Evolutionary conservation across 352 stramenopile species (phyloP), one percentile per base, ranked within the genome.

Genomic region (Phytophthora nicotianae): DNA sequence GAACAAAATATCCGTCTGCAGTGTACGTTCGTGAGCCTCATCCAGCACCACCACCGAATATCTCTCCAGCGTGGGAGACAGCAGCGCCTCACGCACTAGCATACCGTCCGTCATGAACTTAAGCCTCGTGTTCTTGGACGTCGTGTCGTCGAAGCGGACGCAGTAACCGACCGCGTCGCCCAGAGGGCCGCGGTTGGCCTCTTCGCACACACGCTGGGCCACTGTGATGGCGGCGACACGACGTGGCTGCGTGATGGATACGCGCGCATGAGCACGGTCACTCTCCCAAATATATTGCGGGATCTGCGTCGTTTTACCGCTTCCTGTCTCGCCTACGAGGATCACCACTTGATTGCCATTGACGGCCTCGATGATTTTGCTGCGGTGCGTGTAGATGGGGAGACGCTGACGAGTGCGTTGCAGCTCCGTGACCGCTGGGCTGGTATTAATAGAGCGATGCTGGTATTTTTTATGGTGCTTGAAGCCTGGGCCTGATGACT

Each of bases 121-220:
- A 52, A 99, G 90, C 50, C 83, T 74, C 7, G 96, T 98, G 47
- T 85, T 74, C 20, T 76, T 81, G 16, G 74, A 88, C 17, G 90
- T 89, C 55, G 93, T 91, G 72, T 98, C 91, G 59, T 98, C 96
- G 66, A 98, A 98, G 4, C 95, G 83, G 37, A 98, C 91, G 43
- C 83, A 90, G 78, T 98, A 98, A 27, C 96, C 95, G 13, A 99
- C 95, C 0, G 62, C 73, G 5, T 77, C 65, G 27, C 83, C 85
- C 33, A 93, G 47, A 10, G 68, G 40, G 2, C 72, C 81, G 6
- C 71, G 67, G 16, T 80, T 77, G 3, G 72, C 71, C 42, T 95
- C 86, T 33, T 92, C 70, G 37, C 79, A 88, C 56, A 96, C 86
- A 50, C 87, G 85, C 62, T 93, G 81, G 13, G 88, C 86, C 26